Percentiles rank a stretch among this genome's conserved stretches.
Evolutionary conservation across 148 eudicot genomes (phyloP).

Genomic region (Arctostaphylos glauca): DNA sequence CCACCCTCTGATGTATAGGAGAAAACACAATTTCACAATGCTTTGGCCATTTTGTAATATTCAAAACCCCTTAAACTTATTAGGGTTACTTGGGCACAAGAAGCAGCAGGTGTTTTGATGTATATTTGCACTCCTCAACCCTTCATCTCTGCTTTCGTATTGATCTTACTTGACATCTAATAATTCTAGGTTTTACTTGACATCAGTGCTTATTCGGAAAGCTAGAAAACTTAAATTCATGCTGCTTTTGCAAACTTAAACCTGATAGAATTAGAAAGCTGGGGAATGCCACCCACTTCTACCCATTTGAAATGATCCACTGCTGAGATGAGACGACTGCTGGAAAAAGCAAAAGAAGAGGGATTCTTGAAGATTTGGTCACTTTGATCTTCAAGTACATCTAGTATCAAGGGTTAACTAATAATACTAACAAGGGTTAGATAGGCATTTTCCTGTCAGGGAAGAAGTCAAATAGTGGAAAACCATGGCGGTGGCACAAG

Average conservation of each 20-base stretch:
- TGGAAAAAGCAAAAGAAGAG: neutral
- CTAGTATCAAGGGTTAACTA: neutral
- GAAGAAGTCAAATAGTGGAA: neutral
- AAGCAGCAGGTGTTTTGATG: neutral
- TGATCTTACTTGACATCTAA: neutral
- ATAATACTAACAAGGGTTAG: no score
- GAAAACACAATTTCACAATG: no score
- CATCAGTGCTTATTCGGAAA: neutral
- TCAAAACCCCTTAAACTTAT: no score
- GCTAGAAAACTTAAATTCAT: neutral
- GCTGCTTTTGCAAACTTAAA: neutral
- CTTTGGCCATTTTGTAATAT: no score
- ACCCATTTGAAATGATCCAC: neutral
- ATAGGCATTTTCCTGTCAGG: no score
- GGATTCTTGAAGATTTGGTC: neutral
- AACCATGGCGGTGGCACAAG: no score
- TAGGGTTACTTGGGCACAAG: no score
- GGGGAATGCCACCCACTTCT: no score
- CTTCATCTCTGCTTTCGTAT: neutral
- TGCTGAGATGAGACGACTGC: neutral
- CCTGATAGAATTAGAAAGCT: neutral
- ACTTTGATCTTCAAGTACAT: neutral
- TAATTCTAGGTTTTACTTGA: neutral
- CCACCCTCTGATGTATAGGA: no score
- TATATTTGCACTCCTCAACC: neutral